Percentiles rank a stretch among this genome's conserved stretches.
These are phyloP conservation scores for Geranium brycei DNA, from an alignment of 345 rosid species.

Conservation along the genomic window DNA sequence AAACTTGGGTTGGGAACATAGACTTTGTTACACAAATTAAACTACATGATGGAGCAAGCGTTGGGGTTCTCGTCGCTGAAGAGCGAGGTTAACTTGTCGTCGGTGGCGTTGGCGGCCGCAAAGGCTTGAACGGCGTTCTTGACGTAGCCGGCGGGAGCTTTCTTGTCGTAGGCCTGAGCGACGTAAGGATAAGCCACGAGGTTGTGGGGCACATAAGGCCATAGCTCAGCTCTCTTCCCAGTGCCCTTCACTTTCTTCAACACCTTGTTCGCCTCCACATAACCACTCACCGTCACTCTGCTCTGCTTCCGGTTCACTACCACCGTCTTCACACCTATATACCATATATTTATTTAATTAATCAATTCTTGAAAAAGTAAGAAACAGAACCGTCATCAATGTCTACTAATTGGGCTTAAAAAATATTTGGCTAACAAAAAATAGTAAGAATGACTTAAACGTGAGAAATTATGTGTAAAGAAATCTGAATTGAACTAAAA, in stretches of 20 bases:
- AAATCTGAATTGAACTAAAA: no score
- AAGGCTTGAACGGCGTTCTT: constrained; percentile 32
- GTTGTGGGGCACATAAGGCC: constrained; percentile 43
- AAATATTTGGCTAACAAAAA: no score
- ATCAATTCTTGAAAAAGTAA: no score
- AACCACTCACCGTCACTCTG: constrained; percentile 30
- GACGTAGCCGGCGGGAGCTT: constrained; percentile 41
- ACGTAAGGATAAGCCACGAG: constrained; percentile 39
- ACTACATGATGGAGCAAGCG: constrained; percentile 38
- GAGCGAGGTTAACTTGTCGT: constrained; percentile 18
- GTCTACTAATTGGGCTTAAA: background rate
- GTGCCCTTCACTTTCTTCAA: constrained; percentile 26
- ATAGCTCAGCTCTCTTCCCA: constrained; percentile 39
- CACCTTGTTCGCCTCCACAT: constrained; percentile 40
- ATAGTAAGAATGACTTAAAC: no score
- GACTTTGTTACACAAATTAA: no score
- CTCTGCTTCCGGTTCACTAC: constrained; percentile 40
- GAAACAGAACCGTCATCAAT: background rate
- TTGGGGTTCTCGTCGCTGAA: constrained; percentile 47
- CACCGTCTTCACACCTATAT: constrained; percentile 30
- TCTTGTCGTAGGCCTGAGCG: constrained; percentile 40
- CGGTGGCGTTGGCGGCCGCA: constrained; percentile 19
- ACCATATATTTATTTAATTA: background rate
- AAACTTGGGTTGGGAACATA: no score
- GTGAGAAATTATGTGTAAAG: no score